Percentiles rank a stretch among this genome's conserved stretches.
Conservation (phyloP, 2,329 filamentous ascomycete species). For the Conoideocrella luteorostrata region DNA sequence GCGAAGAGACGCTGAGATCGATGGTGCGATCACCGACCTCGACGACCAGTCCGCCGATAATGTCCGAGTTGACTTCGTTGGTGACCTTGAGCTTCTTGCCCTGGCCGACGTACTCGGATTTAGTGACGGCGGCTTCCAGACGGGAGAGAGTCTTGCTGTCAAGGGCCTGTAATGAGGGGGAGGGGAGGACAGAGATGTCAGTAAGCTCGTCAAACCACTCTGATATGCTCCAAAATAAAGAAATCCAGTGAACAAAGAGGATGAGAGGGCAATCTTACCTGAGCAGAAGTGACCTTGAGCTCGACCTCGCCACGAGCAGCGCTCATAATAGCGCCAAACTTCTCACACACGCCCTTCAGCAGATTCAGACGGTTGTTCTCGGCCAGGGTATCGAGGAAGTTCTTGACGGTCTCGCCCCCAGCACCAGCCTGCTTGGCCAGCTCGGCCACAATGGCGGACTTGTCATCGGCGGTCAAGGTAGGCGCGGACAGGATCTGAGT, state of each 20-base stretch:
- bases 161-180: slow-evolving; percentile 54
- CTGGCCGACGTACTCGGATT: slow-evolving; percentile 79
- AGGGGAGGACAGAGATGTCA: no score
- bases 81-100: slow-evolving; percentile 98
- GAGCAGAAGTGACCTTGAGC: slow-evolving; percentile 82
- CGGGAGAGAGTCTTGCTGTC: slow-evolving; percentile 80
- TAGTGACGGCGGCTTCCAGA: slow-evolving; percentile 80
- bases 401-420: slow-evolving; percentile 80
- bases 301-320: slow-evolving; percentile 90
- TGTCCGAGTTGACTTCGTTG: slow-evolving; percentile 89
- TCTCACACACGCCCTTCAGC: slow-evolving; percentile 74
- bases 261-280: slow-evolving; percentile 57
- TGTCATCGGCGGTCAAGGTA: slow-evolving; percentile 72
- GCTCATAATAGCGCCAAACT: slow-evolving; percentile 83
- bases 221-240: no score
- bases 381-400: slow-evolving; percentile 84
- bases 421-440: slow-evolving; percentile 74
- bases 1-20: slow-evolving; percentile 89
- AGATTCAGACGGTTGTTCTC: slow-evolving; percentile 93
- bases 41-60: slow-evolving; percentile 87
- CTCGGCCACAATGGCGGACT: slow-evolving; percentile 79
- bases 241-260: no score
- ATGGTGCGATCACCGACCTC: slow-evolving; percentile 98
- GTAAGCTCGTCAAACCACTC: no score
- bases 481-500: slow-evolving; percentile 68